A percentile compares a stretch with the other conserved stretches of the same genome.
These are phyloP conservation scores for Lyophyllum semitale DNA, from an alignment of 768 basidiomycete genomes.

Conservation along the genomic window DNA sequence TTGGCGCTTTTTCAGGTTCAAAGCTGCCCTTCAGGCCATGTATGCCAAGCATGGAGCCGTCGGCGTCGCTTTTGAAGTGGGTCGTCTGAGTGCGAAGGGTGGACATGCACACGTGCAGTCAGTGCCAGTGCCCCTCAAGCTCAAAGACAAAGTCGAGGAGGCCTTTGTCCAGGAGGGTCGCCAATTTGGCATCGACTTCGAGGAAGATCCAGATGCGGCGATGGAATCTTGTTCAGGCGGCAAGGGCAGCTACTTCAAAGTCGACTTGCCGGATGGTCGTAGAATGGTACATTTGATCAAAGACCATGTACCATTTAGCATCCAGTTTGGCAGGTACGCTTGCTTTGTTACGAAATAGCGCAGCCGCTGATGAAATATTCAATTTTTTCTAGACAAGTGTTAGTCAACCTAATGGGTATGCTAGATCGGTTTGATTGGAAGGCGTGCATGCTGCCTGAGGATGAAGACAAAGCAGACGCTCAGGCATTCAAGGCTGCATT, in stretches of 20 bases:
- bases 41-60: slow-evolving; percentile 71
- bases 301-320: slow-evolving; percentile 74
- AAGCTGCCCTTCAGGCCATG: slow-evolving; percentile 68
- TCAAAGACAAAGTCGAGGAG: slow-evolving; percentile 65
- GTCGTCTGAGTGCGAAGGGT: slow-evolving; percentile 78
- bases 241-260: slow-evolving; percentile 81
- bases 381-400: slow-evolving; percentile 62
- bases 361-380: background rate
- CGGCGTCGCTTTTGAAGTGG: slow-evolving; percentile 86
- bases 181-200: slow-evolving; percentile 70
- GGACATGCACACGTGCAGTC: slow-evolving; percentile 95
- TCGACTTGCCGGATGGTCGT: slow-evolving; percentile 85
- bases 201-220: slow-evolving; percentile 66
- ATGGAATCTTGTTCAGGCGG: slow-evolving; percentile 53
- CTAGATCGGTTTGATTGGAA: slow-evolving; percentile 92
- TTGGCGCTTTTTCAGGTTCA: slow-evolving; percentile 62
- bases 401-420: slow-evolving; percentile 74
- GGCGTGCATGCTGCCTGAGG: slow-evolving; percentile 77
- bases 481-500: slow-evolving; percentile 85
- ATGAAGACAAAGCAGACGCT: slow-evolving; percentile 84
- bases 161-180: slow-evolving; percentile 75
- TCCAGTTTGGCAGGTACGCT: slow-evolving; percentile 95
- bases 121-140: slow-evolving; percentile 69
- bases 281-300: slow-evolving; percentile 87
- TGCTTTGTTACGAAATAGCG: background rate